Conservation (phyloP, 768 basidiomycete genomes). For the Infundibulicybe gibba region DNA sequence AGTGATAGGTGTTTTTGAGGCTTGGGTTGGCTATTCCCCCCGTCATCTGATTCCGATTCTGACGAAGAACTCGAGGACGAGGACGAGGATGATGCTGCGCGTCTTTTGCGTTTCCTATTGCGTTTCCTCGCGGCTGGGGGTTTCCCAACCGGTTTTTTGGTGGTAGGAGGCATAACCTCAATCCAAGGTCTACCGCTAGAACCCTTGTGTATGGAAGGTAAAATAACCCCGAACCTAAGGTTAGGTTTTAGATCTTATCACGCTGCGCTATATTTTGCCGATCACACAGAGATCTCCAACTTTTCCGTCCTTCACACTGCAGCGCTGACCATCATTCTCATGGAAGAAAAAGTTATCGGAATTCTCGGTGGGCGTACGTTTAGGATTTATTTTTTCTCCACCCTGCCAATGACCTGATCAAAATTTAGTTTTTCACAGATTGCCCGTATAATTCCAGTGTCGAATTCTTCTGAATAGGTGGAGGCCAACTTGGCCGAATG, state of each 20-base stretch:
- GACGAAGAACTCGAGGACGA: conserved; percentile 29
- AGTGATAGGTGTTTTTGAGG: conserved; percentile 7
- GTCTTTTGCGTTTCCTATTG: conserved; percentile 52
- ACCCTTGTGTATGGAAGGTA: no score
- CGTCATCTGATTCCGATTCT: conserved; percentile 18
- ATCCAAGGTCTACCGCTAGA: no score
- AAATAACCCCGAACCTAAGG: neutral
- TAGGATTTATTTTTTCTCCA: neutral
- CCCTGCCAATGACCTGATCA: conserved; percentile 2
- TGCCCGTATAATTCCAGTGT: conserved; percentile 5
- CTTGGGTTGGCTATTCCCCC: neutral
- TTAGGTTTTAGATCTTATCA: no score
- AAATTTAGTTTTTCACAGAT: conserved; percentile 6
- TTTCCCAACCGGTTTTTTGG: conserved; percentile 15
- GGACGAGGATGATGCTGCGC: conserved; percentile 37
- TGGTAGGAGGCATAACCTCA: no score
- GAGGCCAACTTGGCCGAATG: conserved; percentile 98
- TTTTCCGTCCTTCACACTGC: no score
- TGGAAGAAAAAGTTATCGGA: conserved; percentile 46
- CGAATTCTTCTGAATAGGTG: conserved; percentile 51
- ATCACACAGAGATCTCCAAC: no score
- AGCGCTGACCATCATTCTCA: conserved; percentile 13
- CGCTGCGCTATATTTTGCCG: no score
- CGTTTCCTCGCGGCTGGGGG: conserved; percentile 38
- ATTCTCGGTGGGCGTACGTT: conserved; percentile 49